These are phyloP conservation scores for Boeremia exigua DNA, from an alignment of 2,329 filamentous ascomycete genomes.

Conservation along the genomic window DNA sequence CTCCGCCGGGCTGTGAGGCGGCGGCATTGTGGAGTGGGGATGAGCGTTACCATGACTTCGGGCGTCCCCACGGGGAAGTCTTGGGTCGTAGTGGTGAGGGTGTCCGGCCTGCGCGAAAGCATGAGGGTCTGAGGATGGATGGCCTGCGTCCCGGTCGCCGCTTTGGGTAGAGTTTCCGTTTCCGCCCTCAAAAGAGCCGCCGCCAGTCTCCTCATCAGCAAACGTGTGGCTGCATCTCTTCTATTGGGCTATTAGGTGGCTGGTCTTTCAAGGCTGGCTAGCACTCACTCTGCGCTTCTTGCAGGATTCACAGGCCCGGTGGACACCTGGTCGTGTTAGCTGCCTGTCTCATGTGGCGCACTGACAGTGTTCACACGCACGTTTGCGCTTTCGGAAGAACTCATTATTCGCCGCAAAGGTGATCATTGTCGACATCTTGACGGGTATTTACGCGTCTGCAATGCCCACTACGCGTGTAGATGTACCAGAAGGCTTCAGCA, in stretches of 20 bases:
- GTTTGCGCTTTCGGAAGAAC: conserved; percentile 53
- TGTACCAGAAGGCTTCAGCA: conserved; percentile 18
- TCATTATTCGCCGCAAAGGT: conserved; percentile 55
- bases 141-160: conserved; percentile 42
- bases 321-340: conserved; percentile 45
- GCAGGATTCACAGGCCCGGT: conserved; percentile 53
- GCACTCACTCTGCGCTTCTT: conserved; percentile 51
- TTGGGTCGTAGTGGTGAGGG: conserved; percentile 35
- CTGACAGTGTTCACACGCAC: conserved; percentile 33
- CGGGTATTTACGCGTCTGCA: conserved; percentile 13
- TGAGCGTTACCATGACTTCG: conserved; percentile 29
- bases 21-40: conserved; percentile 38
- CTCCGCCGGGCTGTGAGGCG: conserved; percentile 40
- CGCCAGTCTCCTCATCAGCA: conserved; percentile 43
- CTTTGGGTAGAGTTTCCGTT: conserved; percentile 49
- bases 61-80: conserved; percentile 31
- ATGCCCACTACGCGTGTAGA: conserved; percentile 12
- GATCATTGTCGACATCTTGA: conserved; percentile 50
- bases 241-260: conserved; percentile 26
- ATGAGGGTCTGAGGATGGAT: conserved; percentile 39
- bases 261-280: conserved; percentile 3
- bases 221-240: conserved; percentile 53
- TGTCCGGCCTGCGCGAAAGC: conserved; percentile 29
- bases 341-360: conserved; percentile 23
- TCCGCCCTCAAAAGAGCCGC: conserved; percentile 42